Base-by-base conservation (phyloP, 208 protist genomes). In the Leishmania gerbilli region DNA sequence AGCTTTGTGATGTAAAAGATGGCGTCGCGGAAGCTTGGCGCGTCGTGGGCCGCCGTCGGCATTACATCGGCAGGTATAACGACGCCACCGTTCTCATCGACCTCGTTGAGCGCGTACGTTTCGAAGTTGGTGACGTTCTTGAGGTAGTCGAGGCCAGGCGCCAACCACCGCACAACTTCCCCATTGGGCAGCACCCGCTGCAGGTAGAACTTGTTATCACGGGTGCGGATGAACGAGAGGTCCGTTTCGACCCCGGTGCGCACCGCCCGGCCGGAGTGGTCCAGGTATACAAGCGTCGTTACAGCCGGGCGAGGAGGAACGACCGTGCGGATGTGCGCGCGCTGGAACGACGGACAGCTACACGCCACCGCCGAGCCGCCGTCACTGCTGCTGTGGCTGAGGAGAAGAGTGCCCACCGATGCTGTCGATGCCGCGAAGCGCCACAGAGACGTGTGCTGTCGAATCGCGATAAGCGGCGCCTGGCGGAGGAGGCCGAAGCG, bases 121-220 rank as follows among this genome's bases (percentile, higher is more conserved):
- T 98, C 95, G 79, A 96, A 96, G 80, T 98, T 98, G 3, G 92
- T 95, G 56, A 94, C 92, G 79, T 96, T 84, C 78, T 97, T 96
- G 21, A 97, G 56, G 74, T 95, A 89, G 76, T 96, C 88, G 31
- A 98, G 85, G 21, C 95, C 95, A 24, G 93, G 93, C 24, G 92
- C 92, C 7, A 77, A 76, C 92, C 93, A 98, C 37, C 95, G 95
- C 21, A 98, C 87, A 31, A 96, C 91, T 81, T 96, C 93, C 67
- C 93, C 95, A 40, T 83, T 80, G 51, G 83, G 83, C 75, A 98
- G 86, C 56, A 98, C 88, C 67, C 95, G 95, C 75, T 97, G 93
- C n/a, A 98, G 81, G 80, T 96, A 98, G 79, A 96, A 98, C 76
- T 96, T 95, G 83, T 98, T 98, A 79, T 98, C 93, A 21, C 95